Percentiles rank a stretch among this genome's conserved stretches.
These are phyloP conservation scores for Cocos nucifera DNA, from an alignment of 176 grass and related monocot species.

Conservation along the genomic window DNA sequence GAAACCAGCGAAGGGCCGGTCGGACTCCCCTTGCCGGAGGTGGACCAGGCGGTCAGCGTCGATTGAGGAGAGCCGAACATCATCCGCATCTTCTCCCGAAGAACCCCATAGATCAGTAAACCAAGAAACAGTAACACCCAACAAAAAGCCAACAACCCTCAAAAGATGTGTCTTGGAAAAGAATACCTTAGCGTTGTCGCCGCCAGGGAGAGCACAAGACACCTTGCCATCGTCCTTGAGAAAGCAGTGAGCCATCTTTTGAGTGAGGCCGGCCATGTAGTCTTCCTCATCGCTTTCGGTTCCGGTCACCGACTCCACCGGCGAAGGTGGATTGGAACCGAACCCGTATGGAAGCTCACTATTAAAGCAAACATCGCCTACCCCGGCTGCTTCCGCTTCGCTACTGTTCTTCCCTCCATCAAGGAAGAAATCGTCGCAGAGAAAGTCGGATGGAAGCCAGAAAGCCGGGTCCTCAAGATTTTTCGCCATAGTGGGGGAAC, in stretches of 20 bases:
- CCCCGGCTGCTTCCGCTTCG: background rate
- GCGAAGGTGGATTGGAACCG: slow-evolving; percentile 17
- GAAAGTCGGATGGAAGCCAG: slow-evolving; percentile 10
- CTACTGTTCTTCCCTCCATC: background rate
- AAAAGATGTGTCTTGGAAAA: background rate
- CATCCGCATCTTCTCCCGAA: slow-evolving; percentile 8
- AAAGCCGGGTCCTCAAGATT: background rate
- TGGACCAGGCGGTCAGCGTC: slow-evolving; percentile 39
- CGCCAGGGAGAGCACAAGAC: background rate
- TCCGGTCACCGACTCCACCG: slow-evolving; percentile 4
- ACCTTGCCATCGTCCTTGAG: slow-evolving; percentile 22
- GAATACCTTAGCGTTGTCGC: slow-evolving; percentile 10
- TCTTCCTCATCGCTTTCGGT: slow-evolving; percentile 11
- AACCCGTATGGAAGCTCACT: background rate
- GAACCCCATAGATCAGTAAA: no score
- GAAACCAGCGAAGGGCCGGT: slow-evolving; percentile 50
- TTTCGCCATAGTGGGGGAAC: slow-evolving; percentile 1
- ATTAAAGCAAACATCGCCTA: background rate
- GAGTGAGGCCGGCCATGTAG: slow-evolving; percentile 22
- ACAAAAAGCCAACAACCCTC: background rate
- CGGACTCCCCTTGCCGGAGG: slow-evolving; percentile 52
- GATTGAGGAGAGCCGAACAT: slow-evolving; percentile 63
- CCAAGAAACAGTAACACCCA: background rate
- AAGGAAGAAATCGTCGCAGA: slow-evolving; percentile 6
- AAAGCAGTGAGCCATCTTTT: slow-evolving; percentile 28